These are phyloP conservation scores for Heliamphora exappendiculata DNA, from an alignment of 148 eudicot species.

Conservation along the genomic window DNA sequence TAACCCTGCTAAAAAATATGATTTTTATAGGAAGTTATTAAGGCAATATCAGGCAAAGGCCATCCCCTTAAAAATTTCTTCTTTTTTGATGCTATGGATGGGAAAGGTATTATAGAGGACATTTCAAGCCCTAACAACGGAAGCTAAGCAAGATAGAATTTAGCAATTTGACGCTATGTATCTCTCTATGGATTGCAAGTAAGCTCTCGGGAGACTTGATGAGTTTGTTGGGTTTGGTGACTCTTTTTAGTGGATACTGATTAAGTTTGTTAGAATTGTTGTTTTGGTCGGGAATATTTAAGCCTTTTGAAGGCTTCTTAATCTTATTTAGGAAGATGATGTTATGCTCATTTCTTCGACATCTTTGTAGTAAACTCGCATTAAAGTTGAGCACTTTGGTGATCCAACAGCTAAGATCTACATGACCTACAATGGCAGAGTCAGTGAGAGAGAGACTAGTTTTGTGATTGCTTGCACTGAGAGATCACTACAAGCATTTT, in stretches of 20 bases:
- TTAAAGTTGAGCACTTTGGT: neutral
- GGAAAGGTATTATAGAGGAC: constrained; percentile 91
- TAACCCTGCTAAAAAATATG: neutral
- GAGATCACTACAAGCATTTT: too few species aligned
- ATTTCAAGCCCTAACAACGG: constrained; percentile 33
- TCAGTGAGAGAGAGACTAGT: neutral
- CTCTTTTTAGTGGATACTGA: neutral
- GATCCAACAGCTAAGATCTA: neutral
- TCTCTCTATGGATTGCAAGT: neutral
- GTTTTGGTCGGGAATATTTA: neutral
- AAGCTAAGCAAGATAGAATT: constrained; percentile 8
- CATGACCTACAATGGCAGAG: neutral
- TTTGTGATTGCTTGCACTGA: too few species aligned
- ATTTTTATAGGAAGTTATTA: constrained; percentile 77
- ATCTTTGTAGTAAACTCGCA: neutral
- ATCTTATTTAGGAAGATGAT: neutral
- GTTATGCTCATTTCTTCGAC: neutral
- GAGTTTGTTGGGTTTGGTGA: neutral
- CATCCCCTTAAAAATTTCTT: constrained; percentile 88
- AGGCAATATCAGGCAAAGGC: constrained; percentile 93
- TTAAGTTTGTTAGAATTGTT: neutral
- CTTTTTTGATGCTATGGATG: constrained; percentile 82
- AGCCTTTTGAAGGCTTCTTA: neutral
- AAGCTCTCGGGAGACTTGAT: neutral
- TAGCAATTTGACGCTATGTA: neutral